Base-by-base conservation (phyloP, 1,284 basidiomycete genomes). In the Tranzscheliella williamsii region DNA sequence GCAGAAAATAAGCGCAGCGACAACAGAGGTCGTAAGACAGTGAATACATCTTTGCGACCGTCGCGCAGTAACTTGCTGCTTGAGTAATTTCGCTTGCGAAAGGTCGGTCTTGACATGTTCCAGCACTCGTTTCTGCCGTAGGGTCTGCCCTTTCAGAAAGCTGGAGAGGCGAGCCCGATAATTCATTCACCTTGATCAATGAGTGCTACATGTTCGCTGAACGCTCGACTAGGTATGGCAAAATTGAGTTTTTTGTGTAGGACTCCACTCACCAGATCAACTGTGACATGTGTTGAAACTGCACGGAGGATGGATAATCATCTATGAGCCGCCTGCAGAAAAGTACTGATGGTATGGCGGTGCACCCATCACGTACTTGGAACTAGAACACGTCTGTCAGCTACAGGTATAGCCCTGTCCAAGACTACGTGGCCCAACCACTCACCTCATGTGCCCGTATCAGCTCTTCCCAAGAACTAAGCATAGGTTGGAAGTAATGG, bases 221-320 rank as follows among this genome's bases (percentile, higher is more conserved):
- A n/a, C n/a, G n/a, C n/a, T n/a, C n/a, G n/a, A n/a, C n/a, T n/a
- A n/a, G n/a, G n/a, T n/a, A n/a, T n/a, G n/a, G n/a, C n/a, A n/a
- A n/a, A n/a, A n/a, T n/a, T n/a, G n/a, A 27, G 26, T 27, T 15
- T 27, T 15, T 33, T 33, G 31, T 27, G 8, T 23, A 13, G 2
- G 36, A 21, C 4, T 3, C 18, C 5, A 45, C 58, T 4, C 33
- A 56, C 58, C 34, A 34, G 22, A 56, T 49, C 42, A 43, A 24
- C 13, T 49, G 31, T 13, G 58, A 52, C 58, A 56, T 63, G 15
- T 63, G 58, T 22, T 54, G 44, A 31, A 60, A 42, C 56, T 60
- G 35, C 18, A 16, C n/a, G n/a, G n/a, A n/a, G 11, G 7, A 18
- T 3, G 31, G 7, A n/a, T n/a, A 7, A n/a, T 11, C 9, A 13